Conservation (phyloP, 2,329 filamentous ascomycete genomes). For the Phyllosticta citribraziliensis region DNA sequence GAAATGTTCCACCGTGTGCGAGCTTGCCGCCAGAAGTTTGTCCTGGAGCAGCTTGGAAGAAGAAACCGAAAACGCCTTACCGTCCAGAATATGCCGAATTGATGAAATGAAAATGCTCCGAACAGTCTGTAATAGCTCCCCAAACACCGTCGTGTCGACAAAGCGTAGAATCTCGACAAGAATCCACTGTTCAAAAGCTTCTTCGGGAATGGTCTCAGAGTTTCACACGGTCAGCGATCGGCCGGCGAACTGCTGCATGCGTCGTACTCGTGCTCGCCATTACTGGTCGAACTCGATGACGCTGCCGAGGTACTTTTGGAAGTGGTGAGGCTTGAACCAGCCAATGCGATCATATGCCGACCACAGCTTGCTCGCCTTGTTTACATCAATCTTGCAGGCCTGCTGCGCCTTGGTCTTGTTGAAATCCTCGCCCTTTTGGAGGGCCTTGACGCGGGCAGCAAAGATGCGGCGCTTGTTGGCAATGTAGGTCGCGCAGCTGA, state of each 20-base stretch:
- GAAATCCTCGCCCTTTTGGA: constrained; percentile 67
- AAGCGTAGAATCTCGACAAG: background rate
- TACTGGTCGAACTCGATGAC: constrained; percentile 9
- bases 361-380: constrained; percentile 92
- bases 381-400: constrained; percentile 96
- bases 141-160: background rate
- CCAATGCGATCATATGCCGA: constrained; percentile 77
- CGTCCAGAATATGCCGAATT: background rate
- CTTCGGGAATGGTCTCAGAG: background rate
- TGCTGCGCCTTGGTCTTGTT: constrained; percentile 93
- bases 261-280: background rate
- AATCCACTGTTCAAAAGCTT: background rate
- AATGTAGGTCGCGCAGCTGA: constrained; percentile 81
- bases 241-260: constrained; percentile 8
- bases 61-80: background rate
- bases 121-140: background rate
- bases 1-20: constrained; percentile 1
- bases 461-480: constrained; percentile 93
- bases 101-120: background rate
- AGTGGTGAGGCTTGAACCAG: constrained; percentile 58
- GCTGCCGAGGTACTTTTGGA: constrained; percentile 33
- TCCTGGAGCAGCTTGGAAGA: background rate
- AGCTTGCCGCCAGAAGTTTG: background rate
- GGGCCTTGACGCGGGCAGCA: constrained; percentile 58
- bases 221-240: constrained; percentile 8